These are phyloP conservation scores for Erythrobasidium hasegawianum DNA, from an alignment of 1,284 basidiomycete genomes.

Conservation along the genomic window DNA sequence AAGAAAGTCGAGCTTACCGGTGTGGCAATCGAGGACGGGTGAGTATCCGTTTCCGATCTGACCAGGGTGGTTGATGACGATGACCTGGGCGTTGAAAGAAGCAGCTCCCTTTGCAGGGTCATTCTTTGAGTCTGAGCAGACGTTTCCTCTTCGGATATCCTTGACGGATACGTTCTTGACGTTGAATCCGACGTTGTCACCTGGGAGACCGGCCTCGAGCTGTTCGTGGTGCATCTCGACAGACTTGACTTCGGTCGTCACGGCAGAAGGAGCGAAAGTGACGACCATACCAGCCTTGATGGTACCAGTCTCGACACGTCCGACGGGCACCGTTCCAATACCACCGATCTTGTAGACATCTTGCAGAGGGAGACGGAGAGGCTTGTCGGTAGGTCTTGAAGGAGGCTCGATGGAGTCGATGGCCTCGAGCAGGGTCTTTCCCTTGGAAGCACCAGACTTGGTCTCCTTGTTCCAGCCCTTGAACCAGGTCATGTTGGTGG, in stretches of 20 bases:
- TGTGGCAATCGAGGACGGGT: constrained; percentile 99
- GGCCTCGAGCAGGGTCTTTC: constrained; percentile 98
- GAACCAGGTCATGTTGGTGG: constrained; percentile 95
- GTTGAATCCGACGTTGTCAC: constrained; percentile 99
- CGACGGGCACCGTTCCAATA: constrained; percentile 99
- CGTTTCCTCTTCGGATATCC: constrained; percentile 99
- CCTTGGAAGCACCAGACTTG: constrained; percentile 88
- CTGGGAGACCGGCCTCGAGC: constrained; percentile 87
- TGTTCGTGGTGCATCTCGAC: constrained; percentile 99
- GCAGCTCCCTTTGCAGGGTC: constrained; percentile 99
- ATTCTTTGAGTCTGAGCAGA: constrained; percentile 99
- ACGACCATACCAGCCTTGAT: constrained; percentile 99
- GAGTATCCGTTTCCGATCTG: constrained; percentile 98
- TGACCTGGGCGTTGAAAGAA: constrained; percentile 99
- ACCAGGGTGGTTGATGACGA: constrained; percentile 99
- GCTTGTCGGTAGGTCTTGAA: constrained; percentile 94
- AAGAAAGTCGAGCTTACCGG: constrained; percentile 60
- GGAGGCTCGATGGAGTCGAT: constrained; percentile 99
- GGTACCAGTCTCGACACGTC: constrained; percentile 99
- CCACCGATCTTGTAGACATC: constrained; percentile 99
- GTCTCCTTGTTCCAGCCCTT: constrained; percentile 98
- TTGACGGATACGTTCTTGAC: constrained; percentile 99
- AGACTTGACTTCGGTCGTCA: constrained; percentile 97
- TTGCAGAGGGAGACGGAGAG: constrained; percentile 99
- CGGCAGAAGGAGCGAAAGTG: constrained; percentile 91